phyloP scores from a whole-genome alignment of 352 stramenopile genomes.

The Plasmopara muralis region DNA sequence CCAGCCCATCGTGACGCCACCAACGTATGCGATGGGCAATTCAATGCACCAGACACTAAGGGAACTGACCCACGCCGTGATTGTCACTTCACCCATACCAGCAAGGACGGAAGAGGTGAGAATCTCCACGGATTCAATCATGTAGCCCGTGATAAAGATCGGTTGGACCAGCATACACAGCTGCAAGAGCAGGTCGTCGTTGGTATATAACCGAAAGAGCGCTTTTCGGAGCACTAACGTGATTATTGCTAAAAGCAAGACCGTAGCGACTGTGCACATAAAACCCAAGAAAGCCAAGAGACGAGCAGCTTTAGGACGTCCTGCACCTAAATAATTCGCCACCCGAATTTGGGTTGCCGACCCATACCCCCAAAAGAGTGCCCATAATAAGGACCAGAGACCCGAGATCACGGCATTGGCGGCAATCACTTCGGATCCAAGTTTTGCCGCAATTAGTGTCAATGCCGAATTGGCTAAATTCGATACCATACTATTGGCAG shows the following conservation, averaged over 20 bases:
- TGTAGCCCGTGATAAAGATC: constrained; percentile 49
- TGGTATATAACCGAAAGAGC: constrained; percentile 57
- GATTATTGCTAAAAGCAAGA: constrained; percentile 42
- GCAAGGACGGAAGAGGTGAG: constrained; percentile 37
- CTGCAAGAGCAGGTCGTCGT: constrained; percentile 40
- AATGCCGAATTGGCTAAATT: constrained; percentile 68
- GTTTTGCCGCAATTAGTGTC: constrained; percentile 59
- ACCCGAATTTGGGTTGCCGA: constrained; percentile 73
- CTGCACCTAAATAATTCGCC: constrained; percentile 67
- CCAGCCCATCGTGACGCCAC: constrained; percentile 33
- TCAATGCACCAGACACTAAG: constrained; percentile 54
- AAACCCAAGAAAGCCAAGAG: constrained; percentile 58
- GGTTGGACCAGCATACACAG: constrained; percentile 49
- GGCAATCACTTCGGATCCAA: constrained; percentile 70
- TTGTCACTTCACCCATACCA: constrained; percentile 45
- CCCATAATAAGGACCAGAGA: constrained; percentile 61
- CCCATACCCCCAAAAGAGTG: constrained; percentile 74
- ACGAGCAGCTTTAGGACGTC: constrained; percentile 49
- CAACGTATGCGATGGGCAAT: constrained; percentile 49
- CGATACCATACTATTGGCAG: constrained; percentile 59
- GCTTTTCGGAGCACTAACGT: constrained; percentile 36
- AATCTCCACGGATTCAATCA: constrained; percentile 58
- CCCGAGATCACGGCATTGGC: constrained; percentile 68
- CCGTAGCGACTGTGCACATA: constrained; percentile 41
- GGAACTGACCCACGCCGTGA: constrained; percentile 47